These are phyloP conservation scores for Pseudogymnoascus sp. DNA, from an alignment of 2,329 filamentous ascomycete genomes.

Conservation along the genomic window DNA sequence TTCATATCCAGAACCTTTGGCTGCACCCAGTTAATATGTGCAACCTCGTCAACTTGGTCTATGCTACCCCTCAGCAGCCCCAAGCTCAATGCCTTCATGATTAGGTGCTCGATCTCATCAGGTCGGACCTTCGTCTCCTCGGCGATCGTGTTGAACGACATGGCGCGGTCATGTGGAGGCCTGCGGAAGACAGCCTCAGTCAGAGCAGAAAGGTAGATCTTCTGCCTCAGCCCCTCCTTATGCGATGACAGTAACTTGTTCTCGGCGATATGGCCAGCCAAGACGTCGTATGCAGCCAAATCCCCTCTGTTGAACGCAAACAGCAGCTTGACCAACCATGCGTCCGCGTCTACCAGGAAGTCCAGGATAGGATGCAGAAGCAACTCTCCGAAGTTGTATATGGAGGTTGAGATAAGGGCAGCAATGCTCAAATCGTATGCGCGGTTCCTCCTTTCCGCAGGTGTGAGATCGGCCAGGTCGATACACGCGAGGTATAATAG, in stretches of 20 bases:
- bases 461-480: slow-evolving; percentile 65
- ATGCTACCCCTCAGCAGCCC: slow-evolving; percentile 86
- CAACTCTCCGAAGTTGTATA: slow-evolving; percentile 99
- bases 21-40: slow-evolving; percentile 97
- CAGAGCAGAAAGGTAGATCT: slow-evolving; percentile 93
- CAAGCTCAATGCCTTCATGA: slow-evolving; percentile 98
- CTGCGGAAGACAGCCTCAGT: slow-evolving; percentile 95
- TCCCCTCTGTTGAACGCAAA: slow-evolving; percentile 98
- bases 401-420: slow-evolving; percentile 84
- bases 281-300: slow-evolving; percentile 73
- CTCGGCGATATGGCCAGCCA: slow-evolving; percentile 72
- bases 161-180: slow-evolving; percentile 87
- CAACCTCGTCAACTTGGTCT: slow-evolving; percentile 90
- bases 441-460: slow-evolving; percentile 67
- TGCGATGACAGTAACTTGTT: slow-evolving; percentile 74
- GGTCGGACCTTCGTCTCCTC: slow-evolving; percentile 85
- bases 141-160: slow-evolving; percentile 83
- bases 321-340: slow-evolving; percentile 90
- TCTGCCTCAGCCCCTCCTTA: slow-evolving; percentile 81
- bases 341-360: slow-evolving; percentile 66
- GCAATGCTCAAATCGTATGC: slow-evolving; percentile 91
- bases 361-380: slow-evolving; percentile 93
- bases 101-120: slow-evolving; percentile 91
- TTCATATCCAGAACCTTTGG: slow-evolving; percentile 94
- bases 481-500: slow-evolving; percentile 97